Conservation (phyloP, 352 stramenopile species). For the Phytophthora idaei region DNA sequence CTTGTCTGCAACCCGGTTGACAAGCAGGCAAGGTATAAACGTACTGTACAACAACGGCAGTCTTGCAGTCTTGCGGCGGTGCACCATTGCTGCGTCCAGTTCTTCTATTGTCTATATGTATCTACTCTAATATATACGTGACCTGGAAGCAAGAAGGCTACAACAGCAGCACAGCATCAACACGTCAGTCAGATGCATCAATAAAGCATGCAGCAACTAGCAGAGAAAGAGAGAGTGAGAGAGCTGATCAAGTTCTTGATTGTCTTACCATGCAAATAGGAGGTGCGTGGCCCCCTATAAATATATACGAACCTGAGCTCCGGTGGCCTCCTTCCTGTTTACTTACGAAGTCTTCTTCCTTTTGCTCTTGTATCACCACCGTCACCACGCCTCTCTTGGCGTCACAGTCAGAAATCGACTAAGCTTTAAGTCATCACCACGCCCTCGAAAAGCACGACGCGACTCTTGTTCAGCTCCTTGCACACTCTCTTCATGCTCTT, state of each 20-base stretch:
- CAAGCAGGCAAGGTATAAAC: not conserved
- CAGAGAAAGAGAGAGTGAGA: conserved; percentile 6
- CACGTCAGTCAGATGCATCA: conserved; percentile 19
- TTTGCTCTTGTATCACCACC: conserved; percentile 1
- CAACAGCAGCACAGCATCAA: conserved; percentile 21
- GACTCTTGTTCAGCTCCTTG: conserved; percentile 89
- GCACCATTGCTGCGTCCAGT: conserved; percentile 12
- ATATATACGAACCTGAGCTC: conserved; percentile 62
- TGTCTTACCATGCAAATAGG: conserved; percentile 55
- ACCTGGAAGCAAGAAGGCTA: conserved; percentile 19
- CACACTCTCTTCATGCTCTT: conserved; percentile 88
- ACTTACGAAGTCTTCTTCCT: conserved; percentile 31
- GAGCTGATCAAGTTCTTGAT: conserved; percentile 37
- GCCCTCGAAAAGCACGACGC: conserved; percentile 76
- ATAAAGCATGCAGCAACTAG: conserved; percentile 12
- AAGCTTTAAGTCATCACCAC: conserved; percentile 51
- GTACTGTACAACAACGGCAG: conserved; percentile 39
- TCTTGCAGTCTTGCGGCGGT: not conserved
- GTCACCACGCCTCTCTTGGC: conserved; percentile 13
- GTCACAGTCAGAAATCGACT: conserved; percentile 26
- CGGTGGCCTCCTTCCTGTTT: conserved; percentile 31
- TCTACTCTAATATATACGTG: conserved; percentile 15
- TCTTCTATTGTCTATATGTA: conserved; percentile 40
- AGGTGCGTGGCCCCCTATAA: conserved; percentile 44
- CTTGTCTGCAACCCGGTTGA: not conserved